A percentile compares a stretch with the other conserved stretches of the same genome.
phyloP scores from a whole-genome alignment of 805 yeast genomes.

The Wickerhamiella alocasiicola region DNA sequence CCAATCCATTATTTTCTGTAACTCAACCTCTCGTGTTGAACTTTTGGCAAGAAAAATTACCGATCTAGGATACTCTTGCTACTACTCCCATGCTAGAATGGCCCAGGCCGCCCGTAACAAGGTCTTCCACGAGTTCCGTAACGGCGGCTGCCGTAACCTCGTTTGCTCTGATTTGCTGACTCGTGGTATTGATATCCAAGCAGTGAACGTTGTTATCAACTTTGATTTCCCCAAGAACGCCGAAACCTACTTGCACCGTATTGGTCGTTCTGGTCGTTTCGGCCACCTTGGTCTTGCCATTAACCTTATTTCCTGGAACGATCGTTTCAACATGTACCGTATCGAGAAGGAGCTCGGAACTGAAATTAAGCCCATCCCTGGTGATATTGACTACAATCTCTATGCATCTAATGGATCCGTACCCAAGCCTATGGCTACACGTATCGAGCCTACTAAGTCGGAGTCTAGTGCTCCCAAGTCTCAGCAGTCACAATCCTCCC shows the following conservation, averaged over 20 bases:
- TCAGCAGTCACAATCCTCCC: neutral
- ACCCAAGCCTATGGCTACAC: slow-evolving; percentile 71
- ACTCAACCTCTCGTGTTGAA: slow-evolving; percentile 93
- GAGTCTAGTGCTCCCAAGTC: neutral
- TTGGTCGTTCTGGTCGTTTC: slow-evolving; percentile 97
- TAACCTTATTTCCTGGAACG: slow-evolving; percentile 93
- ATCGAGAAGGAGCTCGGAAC: slow-evolving; percentile 97
- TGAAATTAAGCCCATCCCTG: slow-evolving; percentile 93
- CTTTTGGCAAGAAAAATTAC: slow-evolving; percentile 90
- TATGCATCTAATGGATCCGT: slow-evolving; percentile 62
- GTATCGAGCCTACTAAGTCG: neutral
- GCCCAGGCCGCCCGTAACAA: slow-evolving; percentile 94
- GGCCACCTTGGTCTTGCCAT: slow-evolving; percentile 98
- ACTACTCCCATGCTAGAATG: slow-evolving; percentile 95
- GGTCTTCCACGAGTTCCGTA: slow-evolving; percentile 97
- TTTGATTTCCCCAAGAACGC: slow-evolving; percentile 98
- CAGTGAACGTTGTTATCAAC: slow-evolving; percentile 94
- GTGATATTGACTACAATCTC: slow-evolving; percentile 75
- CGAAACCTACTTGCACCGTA: slow-evolving; percentile 94
- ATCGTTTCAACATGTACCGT: slow-evolving; percentile 81
- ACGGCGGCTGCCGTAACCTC: slow-evolving; percentile 91
- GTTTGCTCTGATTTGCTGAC: slow-evolving; percentile 94
- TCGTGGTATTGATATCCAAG: slow-evolving; percentile 98
- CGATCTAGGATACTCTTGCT: slow-evolving; percentile 92
- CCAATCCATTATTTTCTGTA: slow-evolving; percentile 94